Evolutionary conservation across 768 basidiomycete genomes (phyloP), one percentile per base, ranked within the genome.

Genomic region (Mycena capillaripes): DNA sequence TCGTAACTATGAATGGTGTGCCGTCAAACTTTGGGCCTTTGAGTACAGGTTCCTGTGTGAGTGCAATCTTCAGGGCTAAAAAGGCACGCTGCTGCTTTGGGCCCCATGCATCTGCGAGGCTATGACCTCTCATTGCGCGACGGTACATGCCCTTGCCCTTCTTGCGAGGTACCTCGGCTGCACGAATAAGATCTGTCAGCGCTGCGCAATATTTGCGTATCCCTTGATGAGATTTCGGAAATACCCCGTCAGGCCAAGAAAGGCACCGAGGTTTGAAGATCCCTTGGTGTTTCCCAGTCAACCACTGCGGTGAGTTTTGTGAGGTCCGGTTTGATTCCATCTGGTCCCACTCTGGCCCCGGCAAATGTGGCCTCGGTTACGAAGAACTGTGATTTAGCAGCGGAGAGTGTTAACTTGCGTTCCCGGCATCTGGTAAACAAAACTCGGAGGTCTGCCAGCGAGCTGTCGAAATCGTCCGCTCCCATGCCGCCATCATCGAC

Each of bases 271-370:
- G 21, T 72, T 69, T 55, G 71, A 8, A 72, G 1, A 19, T 72
- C 63, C 23, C n/a, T 67, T 6, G 74, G 74, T 7, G 1, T 4
- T 38, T 64, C 64, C 81, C 81, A 84, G 68, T 85, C 70, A 4
- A 85, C 80, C 4, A 86, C 79, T 0, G 84, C 81, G 0, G 78
- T 80, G 1, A 87, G 73, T 69, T 86, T 87, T 2, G 78, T 55
- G 1, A 78, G 73, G 67, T 86, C 82, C 1, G 83, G 81, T 21
- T 64, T 67, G 4, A 87, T 78, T 0, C 86, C 85, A 0, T 77
- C 52, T 0, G 77, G 74, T 4, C 82, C 78, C 4, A 86, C 76
- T 1, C 53, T 48, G 0, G 79, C 81, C n/a, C n/a, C n/a, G n/a
- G n/a, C n/a, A n/a, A n/a, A n/a, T n/a, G n/a, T n/a, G n/a, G n/a